These are phyloP conservation scores for Pythium chondricola DNA, from an alignment of 352 stramenopile species.

Conservation along the genomic window DNA sequence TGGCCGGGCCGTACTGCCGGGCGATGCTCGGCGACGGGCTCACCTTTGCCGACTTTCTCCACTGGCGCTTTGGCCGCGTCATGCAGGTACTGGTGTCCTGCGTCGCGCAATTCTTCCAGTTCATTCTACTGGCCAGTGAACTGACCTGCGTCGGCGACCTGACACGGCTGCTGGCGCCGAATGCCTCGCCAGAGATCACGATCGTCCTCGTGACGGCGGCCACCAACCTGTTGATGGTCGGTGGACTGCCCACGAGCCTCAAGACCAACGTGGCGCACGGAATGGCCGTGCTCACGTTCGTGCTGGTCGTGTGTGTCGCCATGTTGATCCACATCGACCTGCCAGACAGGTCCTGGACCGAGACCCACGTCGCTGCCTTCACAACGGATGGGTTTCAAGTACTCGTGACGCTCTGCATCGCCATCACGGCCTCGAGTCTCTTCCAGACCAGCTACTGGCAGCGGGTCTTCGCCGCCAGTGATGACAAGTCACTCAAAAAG, in stretches of 20 bases:
- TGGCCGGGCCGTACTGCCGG: constrained; percentile 45
- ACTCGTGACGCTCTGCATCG: constrained; percentile 63
- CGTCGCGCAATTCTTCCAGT: constrained; percentile 77
- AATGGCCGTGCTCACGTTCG: constrained; percentile 44
- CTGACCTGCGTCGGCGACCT: constrained; percentile 52
- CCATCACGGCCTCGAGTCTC: constrained; percentile 51
- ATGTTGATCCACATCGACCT: constrained; percentile 52
- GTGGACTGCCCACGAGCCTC: constrained; percentile 58
- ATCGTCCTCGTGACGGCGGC: constrained; percentile 50
- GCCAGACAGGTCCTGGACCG: constrained; percentile 33
- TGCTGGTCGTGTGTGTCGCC: constrained; percentile 53
- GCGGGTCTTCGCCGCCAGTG: constrained; percentile 50
- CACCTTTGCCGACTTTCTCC: constrained; percentile 63
- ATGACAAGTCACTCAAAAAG: constrained; percentile 44
- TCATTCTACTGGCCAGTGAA: constrained; percentile 67
- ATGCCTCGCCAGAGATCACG: constrained; percentile 36
- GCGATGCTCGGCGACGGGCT: constrained; percentile 58
- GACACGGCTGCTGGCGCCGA: constrained; percentile 37
- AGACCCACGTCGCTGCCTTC: constrained; percentile 50
- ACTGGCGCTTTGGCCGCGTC: constrained; percentile 44
- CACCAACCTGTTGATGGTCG: constrained; percentile 65
- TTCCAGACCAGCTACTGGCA: constrained; percentile 81
- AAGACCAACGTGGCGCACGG: constrained; percentile 66
- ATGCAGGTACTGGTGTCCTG: constrained; percentile 63
- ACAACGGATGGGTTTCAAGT: constrained; percentile 54